These are phyloP conservation scores for Tardiomyces depauwii DNA, from an alignment of 1,139 yeast genomes.

Conservation along the genomic window DNA sequence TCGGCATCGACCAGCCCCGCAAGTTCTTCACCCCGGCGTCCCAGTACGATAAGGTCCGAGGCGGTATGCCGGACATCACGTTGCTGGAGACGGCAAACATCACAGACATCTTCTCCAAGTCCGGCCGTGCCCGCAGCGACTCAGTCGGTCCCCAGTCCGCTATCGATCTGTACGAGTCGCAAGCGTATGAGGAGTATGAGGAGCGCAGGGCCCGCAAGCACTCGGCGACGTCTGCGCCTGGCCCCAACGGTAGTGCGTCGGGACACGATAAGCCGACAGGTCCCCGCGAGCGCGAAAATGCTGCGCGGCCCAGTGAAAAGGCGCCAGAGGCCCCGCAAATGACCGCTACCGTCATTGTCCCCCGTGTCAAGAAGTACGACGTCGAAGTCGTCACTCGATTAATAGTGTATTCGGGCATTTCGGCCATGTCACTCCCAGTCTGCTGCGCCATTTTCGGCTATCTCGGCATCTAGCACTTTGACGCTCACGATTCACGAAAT, in stretches of 20 bases:
- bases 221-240: neutral
- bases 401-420: constrained; percentile 64
- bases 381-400: constrained; percentile 65
- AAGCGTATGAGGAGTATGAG: constrained; percentile 25
- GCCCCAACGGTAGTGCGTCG: constrained; percentile 6
- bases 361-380: constrained; percentile 44
- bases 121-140: constrained; percentile 21
- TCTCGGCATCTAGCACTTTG: neutral
- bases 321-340: neutral
- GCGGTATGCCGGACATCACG: constrained; percentile 7
- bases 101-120: constrained; percentile 4
- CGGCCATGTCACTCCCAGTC: constrained; percentile 16
- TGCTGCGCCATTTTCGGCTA: neutral
- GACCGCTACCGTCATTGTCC: constrained; percentile 23
- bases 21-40: constrained; percentile 28
- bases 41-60: constrained; percentile 26
- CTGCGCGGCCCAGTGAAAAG: neutral
- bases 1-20: constrained; percentile 31
- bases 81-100: constrained; percentile 9
- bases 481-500: too few relatives aligned
- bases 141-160: constrained; percentile 35
- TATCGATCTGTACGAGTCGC: constrained; percentile 31
- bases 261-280: constrained; percentile 1
- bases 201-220: constrained; percentile 9
- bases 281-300: neutral